Evolutionary conservation across 805 yeast genomes (phyloP), one percentile per base, ranked within the genome.

Genomic region (Candida arabinofermentans): DNA sequence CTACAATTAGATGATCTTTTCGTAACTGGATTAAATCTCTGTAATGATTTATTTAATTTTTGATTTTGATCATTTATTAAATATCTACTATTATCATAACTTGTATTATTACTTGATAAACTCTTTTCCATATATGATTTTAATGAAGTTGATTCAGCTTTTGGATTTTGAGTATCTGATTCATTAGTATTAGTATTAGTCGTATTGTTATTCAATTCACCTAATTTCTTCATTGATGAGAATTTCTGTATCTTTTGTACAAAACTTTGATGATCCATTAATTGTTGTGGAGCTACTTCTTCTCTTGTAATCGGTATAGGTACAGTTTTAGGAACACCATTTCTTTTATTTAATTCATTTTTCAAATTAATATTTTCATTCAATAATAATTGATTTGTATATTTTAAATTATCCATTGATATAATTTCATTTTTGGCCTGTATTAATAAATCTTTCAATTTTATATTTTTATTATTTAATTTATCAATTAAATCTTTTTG

Each of bases 91-190:
- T 26, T 26, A 13, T 10, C 29, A 13, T 13, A 13, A 8, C n/a
- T 13, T 13, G 13, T 26, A 14, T 26, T 13, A 13, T 13, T 26
- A 26, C n/a, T 26, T 27, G 13, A 61, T 39, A 13, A 43, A 41
- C 24, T 50, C 50, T 45, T 59, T 61, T 39, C 45, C 47, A 18
- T 21, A 13, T 13, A 24, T 5, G 40, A 24, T 17, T 24, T 37
- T 3, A 37, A 18, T 9, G 40, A 33, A 12, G 41, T 39, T 13
- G 37, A 36, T 24, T 40, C 34, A n/a, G 30, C 35, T 34, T 26
- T 32, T 22, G 40, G 40, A 27, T 14, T 36, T 16, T 8, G 3
- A 19, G 17, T 26, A n/a, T n/a, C n/a, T 16, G 16, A 5, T 5
- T 29, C 19, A 8, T 29, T 17, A 14, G 19, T 14, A 14, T 29